These are phyloP conservation scores for Cephaloascus fragrans DNA, from an alignment of 805 yeast genomes.

Conservation along the genomic window DNA sequence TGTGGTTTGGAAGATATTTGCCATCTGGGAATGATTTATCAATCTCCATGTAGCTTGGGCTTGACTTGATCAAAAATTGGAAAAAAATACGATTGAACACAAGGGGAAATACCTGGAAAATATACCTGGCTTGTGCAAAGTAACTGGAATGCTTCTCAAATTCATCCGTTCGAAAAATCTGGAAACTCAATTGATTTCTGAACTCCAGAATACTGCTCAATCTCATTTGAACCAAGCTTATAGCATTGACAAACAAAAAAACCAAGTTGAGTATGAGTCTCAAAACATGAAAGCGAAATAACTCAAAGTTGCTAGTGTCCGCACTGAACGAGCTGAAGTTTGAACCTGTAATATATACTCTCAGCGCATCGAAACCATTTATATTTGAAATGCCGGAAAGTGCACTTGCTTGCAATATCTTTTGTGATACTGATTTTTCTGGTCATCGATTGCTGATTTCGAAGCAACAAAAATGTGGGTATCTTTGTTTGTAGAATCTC, in stretches of 20 bases:
- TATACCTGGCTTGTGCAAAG: too few relatives aligned
- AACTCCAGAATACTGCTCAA: too few relatives aligned
- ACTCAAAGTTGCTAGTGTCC: neutral
- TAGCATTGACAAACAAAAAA: too few relatives aligned
- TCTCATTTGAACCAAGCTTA: too few relatives aligned
- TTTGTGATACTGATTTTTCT: too few relatives aligned
- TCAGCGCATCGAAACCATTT: neutral
- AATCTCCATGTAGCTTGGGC: constrained; percentile 6
- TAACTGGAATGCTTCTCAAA: neutral
- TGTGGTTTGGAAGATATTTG: constrained; percentile 15
- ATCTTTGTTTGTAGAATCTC: too few relatives aligned
- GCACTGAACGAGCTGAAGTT: neutral
- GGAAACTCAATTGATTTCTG: neutral
- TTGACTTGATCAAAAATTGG: constrained; percentile 4
- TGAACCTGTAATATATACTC: neutral
- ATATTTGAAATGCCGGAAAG: too few relatives aligned
- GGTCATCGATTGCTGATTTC: too few relatives aligned
- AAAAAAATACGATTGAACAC: neutral
- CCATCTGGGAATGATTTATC: constrained; percentile 5
- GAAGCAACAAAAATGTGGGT: too few relatives aligned
- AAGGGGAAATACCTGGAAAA: too few relatives aligned
- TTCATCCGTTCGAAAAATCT: neutral
- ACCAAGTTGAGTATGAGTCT: neutral
- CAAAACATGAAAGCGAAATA: neutral
- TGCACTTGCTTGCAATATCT: too few relatives aligned